A percentile compares a stretch with the other conserved stretches of the same genome.
Conservation (phyloP, 73 alveolate genomes). For the Paraurostyla sp. region DNA sequence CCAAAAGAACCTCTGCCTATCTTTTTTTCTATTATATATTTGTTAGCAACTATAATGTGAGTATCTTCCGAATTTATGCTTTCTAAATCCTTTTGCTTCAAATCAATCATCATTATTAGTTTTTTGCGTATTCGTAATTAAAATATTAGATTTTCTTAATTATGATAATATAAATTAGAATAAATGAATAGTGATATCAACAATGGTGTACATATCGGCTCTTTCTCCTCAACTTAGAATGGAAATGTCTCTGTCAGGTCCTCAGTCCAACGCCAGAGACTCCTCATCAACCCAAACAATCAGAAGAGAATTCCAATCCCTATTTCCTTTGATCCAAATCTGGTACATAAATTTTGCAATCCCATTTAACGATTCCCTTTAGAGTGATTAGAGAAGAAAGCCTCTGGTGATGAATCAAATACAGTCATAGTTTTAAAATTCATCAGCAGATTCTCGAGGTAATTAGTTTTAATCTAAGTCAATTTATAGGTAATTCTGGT, state of each 20-base stretch:
- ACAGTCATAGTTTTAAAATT: not conserved
- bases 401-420: not conserved
- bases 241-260: constrained; percentile 9
- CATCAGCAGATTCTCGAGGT: constrained; percentile 52
- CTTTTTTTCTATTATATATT: constrained; percentile 73
- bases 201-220: not conserved
- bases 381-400: constrained; percentile 15
- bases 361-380: not conserved
- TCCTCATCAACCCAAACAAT: not conserved
- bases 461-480: not conserved
- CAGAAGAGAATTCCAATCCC: constrained; percentile 12
- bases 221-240: not conserved
- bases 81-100: not conserved
- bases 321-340: constrained; percentile 18
- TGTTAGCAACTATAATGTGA: constrained; percentile 56
- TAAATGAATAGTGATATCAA: constrained; percentile 33
- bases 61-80: not conserved
- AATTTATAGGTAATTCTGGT: constrained; percentile 6
- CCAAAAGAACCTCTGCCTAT: constrained; percentile 88
- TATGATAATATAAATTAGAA: constrained; percentile 8
- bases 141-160: not conserved
- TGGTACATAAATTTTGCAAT: not conserved
- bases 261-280: constrained; percentile 16
- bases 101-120: constrained; percentile 26
- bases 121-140: not conserved